Percentiles rank a stretch among this genome's conserved stretches.
Evolutionary conservation across 345 rosid species (phyloP).

Genomic region (Citrus medica): DNA sequence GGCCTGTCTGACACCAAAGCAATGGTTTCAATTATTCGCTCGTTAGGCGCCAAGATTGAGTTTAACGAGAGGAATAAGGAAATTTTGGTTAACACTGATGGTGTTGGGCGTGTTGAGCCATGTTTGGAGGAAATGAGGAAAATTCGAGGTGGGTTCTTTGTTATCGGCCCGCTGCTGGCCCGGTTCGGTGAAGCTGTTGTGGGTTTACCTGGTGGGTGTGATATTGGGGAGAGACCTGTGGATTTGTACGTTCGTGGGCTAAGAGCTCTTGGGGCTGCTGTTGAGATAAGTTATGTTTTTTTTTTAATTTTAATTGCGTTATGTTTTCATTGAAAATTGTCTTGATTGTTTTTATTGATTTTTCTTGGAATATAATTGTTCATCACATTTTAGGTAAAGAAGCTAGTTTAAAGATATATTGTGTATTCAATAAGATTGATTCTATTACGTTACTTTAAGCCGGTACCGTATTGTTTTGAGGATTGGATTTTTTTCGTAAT

Average conservation of each 20-base stretch:
- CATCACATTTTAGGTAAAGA: too few relatives aligned
- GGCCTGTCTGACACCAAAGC: slow-evolving; percentile 8
- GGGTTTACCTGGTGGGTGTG: slow-evolving; percentile 38
- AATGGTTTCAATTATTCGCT: slow-evolving; percentile 22
- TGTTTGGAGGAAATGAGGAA: slow-evolving; percentile 23
- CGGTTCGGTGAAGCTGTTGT: slow-evolving; percentile 33
- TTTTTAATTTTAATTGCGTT: not conserved
- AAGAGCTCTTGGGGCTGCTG: slow-evolving; percentile 31
- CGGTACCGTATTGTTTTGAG: not conserved
- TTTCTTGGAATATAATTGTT: too few relatives aligned
- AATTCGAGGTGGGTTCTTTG: slow-evolving; percentile 32
- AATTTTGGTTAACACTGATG: slow-evolving; percentile 12
- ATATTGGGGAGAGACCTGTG: slow-evolving; percentile 33
- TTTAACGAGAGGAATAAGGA: not conserved
- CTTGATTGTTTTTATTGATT: too few relatives aligned
- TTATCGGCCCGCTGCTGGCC: slow-evolving; percentile 27
- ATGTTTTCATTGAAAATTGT: too few relatives aligned
- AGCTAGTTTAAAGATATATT: too few relatives aligned
- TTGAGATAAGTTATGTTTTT: slow-evolving; percentile 13
- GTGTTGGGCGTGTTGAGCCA: slow-evolving; percentile 13
- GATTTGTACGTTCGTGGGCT: slow-evolving; percentile 30
- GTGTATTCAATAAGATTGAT: too few relatives aligned
- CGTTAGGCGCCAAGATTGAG: slow-evolving; percentile 26
- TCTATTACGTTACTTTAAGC: too few relatives aligned
- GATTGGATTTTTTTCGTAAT: not conserved